Percentiles rank a stretch among this genome's conserved stretches.
phyloP scores from a whole-genome alignment of 2,329 filamentous ascomycete species.

The Cercospora zeina region DNA sequence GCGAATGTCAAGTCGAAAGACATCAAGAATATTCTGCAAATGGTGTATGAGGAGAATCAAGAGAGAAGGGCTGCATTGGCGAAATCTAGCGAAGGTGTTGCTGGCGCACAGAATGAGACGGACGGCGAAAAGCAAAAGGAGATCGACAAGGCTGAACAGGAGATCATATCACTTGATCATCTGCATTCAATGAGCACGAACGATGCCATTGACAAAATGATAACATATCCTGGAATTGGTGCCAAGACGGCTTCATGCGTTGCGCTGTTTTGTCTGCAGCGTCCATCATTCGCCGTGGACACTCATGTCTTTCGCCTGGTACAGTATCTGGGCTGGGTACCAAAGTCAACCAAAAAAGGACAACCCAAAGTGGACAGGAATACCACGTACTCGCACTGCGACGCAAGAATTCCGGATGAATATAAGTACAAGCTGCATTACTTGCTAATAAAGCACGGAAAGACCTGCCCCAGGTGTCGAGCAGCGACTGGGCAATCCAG shows the following conservation, averaged over 20 bases:
- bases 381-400: slow-evolving; percentile 60
- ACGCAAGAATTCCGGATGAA: slow-evolving; percentile 61
- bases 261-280: slow-evolving; percentile 63
- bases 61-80: slow-evolving; percentile 55
- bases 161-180: slow-evolving; percentile 65
- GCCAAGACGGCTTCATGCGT: slow-evolving; percentile 68
- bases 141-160: slow-evolving; percentile 57
- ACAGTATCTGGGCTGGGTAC: slow-evolving; percentile 64
- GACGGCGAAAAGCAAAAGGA: slow-evolving; percentile 58
- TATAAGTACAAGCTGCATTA: slow-evolving; percentile 65
- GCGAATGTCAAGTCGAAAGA: slow-evolving; percentile 68
- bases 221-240: slow-evolving; percentile 63
- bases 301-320: slow-evolving; percentile 66
- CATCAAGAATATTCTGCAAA: slow-evolving; percentile 72
- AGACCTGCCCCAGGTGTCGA: slow-evolving; percentile 60
- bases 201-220: slow-evolving; percentile 59
- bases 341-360: slow-evolving; percentile 47
- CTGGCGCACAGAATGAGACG: slow-evolving; percentile 49
- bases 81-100: slow-evolving; percentile 37
- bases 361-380: slow-evolving; percentile 51
- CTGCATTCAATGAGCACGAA: slow-evolving; percentile 57
- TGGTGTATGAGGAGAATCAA: slow-evolving; percentile 69
- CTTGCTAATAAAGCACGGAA: slow-evolving; percentile 63
- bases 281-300: slow-evolving; percentile 65
- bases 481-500: slow-evolving; percentile 62